phyloP scores from a whole-genome alignment of 257 asterid species.

The Nicotiana tabacum region DNA sequence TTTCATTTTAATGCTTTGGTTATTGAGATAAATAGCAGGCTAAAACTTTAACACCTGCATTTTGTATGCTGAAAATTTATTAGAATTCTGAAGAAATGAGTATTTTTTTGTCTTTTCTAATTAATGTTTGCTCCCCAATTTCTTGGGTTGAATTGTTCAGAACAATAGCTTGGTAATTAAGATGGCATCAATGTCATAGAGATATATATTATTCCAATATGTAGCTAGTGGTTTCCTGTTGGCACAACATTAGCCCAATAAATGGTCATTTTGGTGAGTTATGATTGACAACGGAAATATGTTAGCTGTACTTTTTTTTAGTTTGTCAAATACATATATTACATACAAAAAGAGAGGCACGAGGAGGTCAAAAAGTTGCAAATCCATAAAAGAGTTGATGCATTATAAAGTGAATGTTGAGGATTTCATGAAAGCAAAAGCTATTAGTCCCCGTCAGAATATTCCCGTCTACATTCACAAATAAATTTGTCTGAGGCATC shows the following conservation, averaged over 20 bases:
- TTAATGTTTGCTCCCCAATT: background rate
- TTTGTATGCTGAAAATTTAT: background rate
- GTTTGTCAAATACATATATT: background rate
- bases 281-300: background rate
- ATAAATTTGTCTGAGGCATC: background rate
- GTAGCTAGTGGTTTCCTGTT: background rate
- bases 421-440: slow-evolving; percentile 1
- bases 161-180: background rate
- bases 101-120: background rate
- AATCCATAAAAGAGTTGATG: background rate
- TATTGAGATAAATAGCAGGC: background rate
- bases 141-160: background rate
- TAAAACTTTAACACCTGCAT: background rate
- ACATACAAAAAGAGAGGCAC: background rate
- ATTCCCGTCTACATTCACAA: background rate
- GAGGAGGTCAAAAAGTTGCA: background rate
- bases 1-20: background rate
- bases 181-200: too few relatives aligned
- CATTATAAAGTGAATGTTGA: background rate
- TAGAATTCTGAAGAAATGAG: background rate
- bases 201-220: too few relatives aligned
- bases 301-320: background rate
- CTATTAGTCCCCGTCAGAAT: too few relatives aligned
- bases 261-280: background rate
- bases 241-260: background rate